Conservation (phyloP, 306 rosid species). For the Citrullus colocynthis region DNA sequence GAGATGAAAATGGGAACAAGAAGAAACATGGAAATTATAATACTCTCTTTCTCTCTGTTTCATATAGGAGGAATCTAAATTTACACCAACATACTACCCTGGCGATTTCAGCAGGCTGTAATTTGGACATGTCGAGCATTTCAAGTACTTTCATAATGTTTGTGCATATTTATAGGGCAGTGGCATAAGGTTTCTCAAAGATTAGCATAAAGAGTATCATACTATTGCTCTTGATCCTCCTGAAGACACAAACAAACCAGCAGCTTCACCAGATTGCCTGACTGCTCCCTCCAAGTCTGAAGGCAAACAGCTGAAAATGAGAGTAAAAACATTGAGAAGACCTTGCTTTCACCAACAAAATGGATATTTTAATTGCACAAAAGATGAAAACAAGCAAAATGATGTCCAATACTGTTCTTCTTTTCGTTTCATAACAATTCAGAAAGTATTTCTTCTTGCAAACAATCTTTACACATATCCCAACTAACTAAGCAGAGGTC, state of each 20-base stretch:
- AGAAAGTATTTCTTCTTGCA: background rate
- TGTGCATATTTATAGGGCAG: background rate
- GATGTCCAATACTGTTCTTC: background rate
- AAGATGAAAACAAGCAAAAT: background rate
- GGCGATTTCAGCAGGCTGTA: background rate
- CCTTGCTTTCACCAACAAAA: background rate
- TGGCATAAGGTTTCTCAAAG: background rate
- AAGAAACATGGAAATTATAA: background rate
- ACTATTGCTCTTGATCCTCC: conserved; percentile 93
- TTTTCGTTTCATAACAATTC: background rate
- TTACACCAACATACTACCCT: background rate
- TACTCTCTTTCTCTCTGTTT: background rate
- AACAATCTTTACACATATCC: background rate
- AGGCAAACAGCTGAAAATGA: conserved; percentile 79
- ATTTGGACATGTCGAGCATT: background rate
- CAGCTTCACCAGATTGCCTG: conserved; percentile 71
- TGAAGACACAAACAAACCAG: conserved; percentile 57
- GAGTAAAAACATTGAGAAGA: background rate
- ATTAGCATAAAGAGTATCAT: conserved; percentile 11
- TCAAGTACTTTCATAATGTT: background rate
- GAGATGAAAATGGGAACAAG: background rate
- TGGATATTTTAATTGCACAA: background rate
- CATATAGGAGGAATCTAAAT: background rate
- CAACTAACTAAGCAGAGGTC: background rate
- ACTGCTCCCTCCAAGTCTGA: conserved; percentile 88